A percentile compares a stretch with the other conserved stretches of the same genome.
Conservation (phyloP, 192 early-diverging fungal species). For the Thamnidium elegans region DNA sequence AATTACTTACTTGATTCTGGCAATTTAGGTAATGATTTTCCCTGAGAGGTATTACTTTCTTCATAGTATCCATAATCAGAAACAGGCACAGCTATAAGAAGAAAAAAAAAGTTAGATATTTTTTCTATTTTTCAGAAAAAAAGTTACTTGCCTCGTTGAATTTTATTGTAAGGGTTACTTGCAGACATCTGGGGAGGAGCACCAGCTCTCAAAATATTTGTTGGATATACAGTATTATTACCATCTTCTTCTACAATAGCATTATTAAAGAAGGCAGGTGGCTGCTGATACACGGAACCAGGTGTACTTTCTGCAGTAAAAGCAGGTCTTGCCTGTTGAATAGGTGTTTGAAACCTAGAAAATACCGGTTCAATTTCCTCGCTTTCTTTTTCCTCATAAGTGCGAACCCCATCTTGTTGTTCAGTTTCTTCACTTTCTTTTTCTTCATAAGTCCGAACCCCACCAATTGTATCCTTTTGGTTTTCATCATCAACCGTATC, state of each 20-base stretch:
- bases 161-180: not conserved
- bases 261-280: too few relatives aligned
- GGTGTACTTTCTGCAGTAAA: too few relatives aligned
- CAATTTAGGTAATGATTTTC: slow-evolving; percentile 7
- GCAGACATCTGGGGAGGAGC: slow-evolving; percentile 4
- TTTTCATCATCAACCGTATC: not conserved
- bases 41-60: not conserved
- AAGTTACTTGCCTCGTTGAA: not conserved
- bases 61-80: slow-evolving; percentile 12
- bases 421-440: slow-evolving; percentile 4
- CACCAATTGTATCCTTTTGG: not conserved
- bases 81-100: not conserved
- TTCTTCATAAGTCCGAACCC: not conserved
- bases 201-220: slow-evolving; percentile 10
- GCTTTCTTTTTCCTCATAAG: too few relatives aligned
- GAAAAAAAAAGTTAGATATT: not conserved
- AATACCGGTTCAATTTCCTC: too few relatives aligned
- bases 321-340: too few relatives aligned
- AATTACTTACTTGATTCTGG: slow-evolving; percentile 1
- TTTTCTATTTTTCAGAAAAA: not conserved
- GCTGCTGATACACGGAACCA: too few relatives aligned
- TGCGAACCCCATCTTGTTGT: not conserved
- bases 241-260: not conserved
- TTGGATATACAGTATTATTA: not conserved
- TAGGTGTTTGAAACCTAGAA: too few relatives aligned